Percentiles rank a stretch among this genome's conserved stretches.
These are phyloP conservation scores for Aspergillus steynii DNA, from an alignment of 495 filamentous ascomycete genomes.

Conservation along the genomic window DNA sequence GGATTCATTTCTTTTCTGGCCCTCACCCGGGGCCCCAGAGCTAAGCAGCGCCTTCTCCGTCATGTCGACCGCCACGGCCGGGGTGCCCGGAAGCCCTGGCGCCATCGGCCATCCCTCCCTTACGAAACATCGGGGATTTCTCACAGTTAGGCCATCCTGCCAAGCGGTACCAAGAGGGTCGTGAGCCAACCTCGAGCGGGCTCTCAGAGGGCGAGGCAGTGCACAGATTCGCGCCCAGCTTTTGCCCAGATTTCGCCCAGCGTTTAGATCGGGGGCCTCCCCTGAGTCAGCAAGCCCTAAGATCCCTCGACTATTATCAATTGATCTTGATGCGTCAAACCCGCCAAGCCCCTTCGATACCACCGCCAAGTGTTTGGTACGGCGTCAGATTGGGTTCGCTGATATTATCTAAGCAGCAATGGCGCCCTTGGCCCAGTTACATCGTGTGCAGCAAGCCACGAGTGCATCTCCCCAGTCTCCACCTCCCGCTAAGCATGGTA, in stretches of 20 bases:
- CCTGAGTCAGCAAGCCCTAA: neutral
- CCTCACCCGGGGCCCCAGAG: neutral
- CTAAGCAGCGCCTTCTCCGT: neutral
- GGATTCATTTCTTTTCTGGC: neutral
- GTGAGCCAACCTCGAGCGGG: neutral
- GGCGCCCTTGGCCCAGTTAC: slow-evolving; percentile 16
- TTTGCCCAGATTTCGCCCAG: neutral
- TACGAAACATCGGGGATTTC: neutral
- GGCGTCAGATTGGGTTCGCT: slow-evolving; percentile 3
- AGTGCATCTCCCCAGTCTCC: slow-evolving; percentile 9
- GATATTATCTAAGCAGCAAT: slow-evolving; percentile 6
- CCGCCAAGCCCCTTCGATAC: slow-evolving; percentile 19
- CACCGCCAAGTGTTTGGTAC: slow-evolving; percentile 16
- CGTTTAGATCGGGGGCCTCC: neutral
- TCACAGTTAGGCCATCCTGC: neutral
- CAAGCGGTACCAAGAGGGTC: neutral
- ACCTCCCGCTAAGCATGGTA: slow-evolving; percentile 18
- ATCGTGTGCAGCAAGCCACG: slow-evolving; percentile 12
- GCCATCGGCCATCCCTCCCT: neutral
- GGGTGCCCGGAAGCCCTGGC: neutral
- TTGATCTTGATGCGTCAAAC: neutral
- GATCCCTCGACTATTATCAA: neutral
- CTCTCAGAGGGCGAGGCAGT: neutral
- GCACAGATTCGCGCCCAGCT: neutral
- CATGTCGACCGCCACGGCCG: neutral